Percentiles rank a stretch among this genome's conserved stretches.
Conservation (phyloP, 352 stramenopile species). For the Phytophthora colocasiae region DNA sequence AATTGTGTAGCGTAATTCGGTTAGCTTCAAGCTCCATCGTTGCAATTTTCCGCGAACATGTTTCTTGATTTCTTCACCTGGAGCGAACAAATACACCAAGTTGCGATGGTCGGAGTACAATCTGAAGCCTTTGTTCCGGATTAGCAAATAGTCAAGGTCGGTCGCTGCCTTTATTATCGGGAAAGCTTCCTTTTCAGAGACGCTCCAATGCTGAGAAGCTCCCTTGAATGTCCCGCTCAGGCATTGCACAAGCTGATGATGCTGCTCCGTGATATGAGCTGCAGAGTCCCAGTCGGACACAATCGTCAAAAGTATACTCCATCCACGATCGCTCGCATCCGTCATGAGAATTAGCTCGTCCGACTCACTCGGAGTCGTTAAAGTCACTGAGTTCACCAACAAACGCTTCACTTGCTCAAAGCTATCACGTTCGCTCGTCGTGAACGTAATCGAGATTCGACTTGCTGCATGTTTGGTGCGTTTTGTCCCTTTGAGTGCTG, state of each 20-base stretch:
- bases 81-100: not conserved
- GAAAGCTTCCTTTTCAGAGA: constrained; percentile 2
- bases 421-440: not conserved
- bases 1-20: not conserved
- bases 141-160: not conserved
- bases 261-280: not conserved
- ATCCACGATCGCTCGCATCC: not conserved
- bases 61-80: not conserved
- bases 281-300: not conserved
- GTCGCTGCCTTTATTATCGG: not conserved
- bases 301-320: not conserved
- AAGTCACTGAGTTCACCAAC: not conserved
- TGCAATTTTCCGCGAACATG: not conserved
- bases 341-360: not conserved
- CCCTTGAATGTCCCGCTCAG: not conserved
- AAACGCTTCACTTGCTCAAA: not conserved
- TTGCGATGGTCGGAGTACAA: not conserved
- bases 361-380: not conserved
- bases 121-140: not conserved
- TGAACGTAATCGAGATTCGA: not conserved
- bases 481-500: not conserved
- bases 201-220: not conserved
- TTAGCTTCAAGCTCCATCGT: not conserved
- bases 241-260: not conserved
- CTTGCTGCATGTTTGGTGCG: not conserved